Conservation (phyloP, 306 rosid genomes). For the Pterocarpus macrocarpus region DNA sequence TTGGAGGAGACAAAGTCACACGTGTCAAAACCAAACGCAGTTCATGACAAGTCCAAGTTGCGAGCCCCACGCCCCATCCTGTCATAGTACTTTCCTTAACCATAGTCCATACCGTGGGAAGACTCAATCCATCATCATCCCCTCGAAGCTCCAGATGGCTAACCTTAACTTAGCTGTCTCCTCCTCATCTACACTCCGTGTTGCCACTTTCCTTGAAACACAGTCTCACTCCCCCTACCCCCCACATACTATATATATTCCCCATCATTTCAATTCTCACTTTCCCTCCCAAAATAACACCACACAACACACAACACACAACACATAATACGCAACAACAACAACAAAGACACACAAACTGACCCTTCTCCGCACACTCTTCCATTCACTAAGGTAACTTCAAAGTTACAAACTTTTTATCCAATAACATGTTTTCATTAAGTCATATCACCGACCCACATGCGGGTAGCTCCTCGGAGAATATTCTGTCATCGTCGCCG, state of each 20-base stretch:
- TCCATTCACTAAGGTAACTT: neutral
- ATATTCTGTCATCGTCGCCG: constrained; percentile 24
- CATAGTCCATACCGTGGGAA: constrained; percentile 47
- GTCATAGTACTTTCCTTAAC: constrained; percentile 39
- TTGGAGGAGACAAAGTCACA: neutral
- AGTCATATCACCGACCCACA: constrained; percentile 29
- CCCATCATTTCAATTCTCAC: constrained; percentile 23
- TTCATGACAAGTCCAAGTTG: neutral
- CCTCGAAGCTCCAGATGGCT: neutral
- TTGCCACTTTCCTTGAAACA: constrained; percentile 47
- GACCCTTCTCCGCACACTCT: neutral
- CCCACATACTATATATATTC: neutral
- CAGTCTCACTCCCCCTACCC: neutral
- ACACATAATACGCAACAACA: neutral
- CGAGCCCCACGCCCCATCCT: neutral
- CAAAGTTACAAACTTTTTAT: constrained; percentile 6
- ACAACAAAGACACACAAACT: neutral
- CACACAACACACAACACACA: neutral
- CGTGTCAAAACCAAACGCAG: neutral
- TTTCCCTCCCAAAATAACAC: constrained; percentile 42
- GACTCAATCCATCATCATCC: neutral
- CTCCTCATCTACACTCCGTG: constrained; percentile 47
- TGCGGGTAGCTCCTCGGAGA: neutral
- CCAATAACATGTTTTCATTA: constrained; percentile 50
- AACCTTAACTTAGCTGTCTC: constrained; percentile 56